Evolutionary conservation across 106 monocot genomes (phyloP).

Genomic region (Dendrobium huoshanense): DNA sequence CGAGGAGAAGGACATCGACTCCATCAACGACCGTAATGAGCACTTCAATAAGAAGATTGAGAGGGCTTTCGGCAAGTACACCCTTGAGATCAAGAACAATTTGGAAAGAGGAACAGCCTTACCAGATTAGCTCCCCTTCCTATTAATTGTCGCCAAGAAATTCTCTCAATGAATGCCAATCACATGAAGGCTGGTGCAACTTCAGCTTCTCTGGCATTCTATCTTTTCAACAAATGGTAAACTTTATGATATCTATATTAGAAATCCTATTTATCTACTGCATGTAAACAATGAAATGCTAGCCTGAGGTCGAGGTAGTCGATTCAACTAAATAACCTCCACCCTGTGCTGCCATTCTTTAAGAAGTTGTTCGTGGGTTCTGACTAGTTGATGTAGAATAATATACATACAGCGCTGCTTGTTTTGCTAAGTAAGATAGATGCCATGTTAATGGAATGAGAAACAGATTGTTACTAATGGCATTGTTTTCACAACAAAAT

Average conservation of each 20-base stretch:
- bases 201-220: neutral
- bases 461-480: neutral
- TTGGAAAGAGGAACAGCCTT: slow-evolving; percentile 91
- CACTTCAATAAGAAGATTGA: slow-evolving; percentile 99
- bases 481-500: neutral
- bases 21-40: slow-evolving; percentile 96
- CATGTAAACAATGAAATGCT: neutral
- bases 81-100: slow-evolving; percentile 98
- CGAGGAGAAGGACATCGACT: slow-evolving; percentile 96
- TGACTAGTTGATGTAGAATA: too few relatives aligned
- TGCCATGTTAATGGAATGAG: too few relatives aligned
- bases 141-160: neutral
- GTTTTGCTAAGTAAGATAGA: neutral
- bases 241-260: neutral
- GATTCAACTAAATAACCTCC: neutral
- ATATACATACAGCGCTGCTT: neutral
- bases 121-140: slow-evolving; percentile 22
- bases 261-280: neutral
- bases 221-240: neutral
- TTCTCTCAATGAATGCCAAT: neutral
- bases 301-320: neutral
- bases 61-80: slow-evolving; percentile 96
- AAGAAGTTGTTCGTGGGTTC: too few relatives aligned
- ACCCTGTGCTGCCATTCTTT: neutral
- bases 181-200: neutral